These are phyloP conservation scores for Neonectria hederae DNA, from an alignment of 2,329 filamentous ascomycete species.

Conservation along the genomic window DNA sequence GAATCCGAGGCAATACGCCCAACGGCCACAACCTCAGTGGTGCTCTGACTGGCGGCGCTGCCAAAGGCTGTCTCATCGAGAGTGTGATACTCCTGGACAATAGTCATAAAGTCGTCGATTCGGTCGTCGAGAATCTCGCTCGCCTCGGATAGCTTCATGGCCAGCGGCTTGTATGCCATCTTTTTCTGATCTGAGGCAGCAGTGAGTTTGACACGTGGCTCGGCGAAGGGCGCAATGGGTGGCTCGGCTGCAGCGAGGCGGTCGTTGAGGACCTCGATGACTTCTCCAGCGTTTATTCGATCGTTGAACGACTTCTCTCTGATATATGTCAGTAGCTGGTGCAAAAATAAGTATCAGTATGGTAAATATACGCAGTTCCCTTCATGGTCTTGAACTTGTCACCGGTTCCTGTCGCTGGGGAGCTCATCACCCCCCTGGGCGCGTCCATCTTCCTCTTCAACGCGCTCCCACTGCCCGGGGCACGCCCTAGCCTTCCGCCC, in stretches of 20 bases:
- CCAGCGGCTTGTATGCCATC: constrained; percentile 89
- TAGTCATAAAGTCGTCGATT: constrained; percentile 86
- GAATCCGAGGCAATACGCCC: constrained; percentile 92
- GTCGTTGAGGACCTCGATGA: constrained; percentile 83
- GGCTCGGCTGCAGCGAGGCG: constrained; percentile 74
- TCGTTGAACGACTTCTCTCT: constrained; percentile 69
- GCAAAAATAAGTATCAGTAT: too few species aligned
- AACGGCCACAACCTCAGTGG: constrained; percentile 86
- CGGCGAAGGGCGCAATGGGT: constrained; percentile 75
- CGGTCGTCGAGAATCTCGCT: constrained; percentile 94
- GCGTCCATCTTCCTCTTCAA: constrained; percentile 47
- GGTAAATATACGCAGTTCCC: constrained; percentile 40
- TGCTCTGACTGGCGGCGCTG: constrained; percentile 85
- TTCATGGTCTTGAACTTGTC: constrained; percentile 48
- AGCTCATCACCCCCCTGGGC: constrained; percentile 44
- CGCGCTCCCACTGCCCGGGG: constrained; percentile 42
- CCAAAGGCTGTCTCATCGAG: constrained; percentile 86
- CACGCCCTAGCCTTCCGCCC: constrained; percentile 54
- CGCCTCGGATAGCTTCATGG: constrained; percentile 92
- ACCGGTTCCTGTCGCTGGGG: constrained; percentile 46
- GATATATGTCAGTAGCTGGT: constrained; percentile 8
- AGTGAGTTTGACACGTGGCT: constrained; percentile 83
- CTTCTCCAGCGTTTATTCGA: constrained; percentile 80
- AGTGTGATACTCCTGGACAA: constrained; percentile 77
- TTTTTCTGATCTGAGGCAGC: constrained; percentile 91